phyloP scores from a whole-genome alignment of 148 eudicot species.

The Fagopyrum esculentum region DNA sequence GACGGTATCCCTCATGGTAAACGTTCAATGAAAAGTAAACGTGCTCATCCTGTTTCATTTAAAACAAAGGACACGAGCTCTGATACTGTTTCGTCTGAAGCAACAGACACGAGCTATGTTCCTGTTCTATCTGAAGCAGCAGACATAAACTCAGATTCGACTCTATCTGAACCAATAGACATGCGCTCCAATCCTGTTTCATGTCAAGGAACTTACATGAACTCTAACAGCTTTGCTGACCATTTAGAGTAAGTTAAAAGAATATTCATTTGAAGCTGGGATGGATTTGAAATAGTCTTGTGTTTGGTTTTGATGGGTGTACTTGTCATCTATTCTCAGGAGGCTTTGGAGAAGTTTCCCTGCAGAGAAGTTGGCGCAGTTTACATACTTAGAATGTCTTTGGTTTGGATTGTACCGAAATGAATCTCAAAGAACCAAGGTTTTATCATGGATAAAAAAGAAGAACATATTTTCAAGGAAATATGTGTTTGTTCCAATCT shows the following conservation, averaged over 20 bases:
- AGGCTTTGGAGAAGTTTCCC: slow-evolving; percentile 43
- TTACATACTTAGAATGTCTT: slow-evolving; percentile 41
- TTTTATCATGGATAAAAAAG: slow-evolving; percentile 40
- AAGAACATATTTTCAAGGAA: slow-evolving; percentile 56
- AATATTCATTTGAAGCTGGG: neutral
- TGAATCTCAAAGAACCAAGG: slow-evolving; percentile 24
- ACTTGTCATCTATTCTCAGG: slow-evolving; percentile 20
- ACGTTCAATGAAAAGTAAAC: slow-evolving; percentile 3
- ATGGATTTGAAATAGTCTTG: neutral
- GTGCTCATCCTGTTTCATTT: slow-evolving; percentile 2
- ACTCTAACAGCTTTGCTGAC: neutral
- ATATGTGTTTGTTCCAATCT: slow-evolving; percentile 70
- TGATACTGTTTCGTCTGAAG: neutral
- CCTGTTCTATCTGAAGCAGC: neutral
- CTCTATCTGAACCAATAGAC: neutral
- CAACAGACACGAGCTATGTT: neutral
- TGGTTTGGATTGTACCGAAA: slow-evolving; percentile 42
- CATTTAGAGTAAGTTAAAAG: slow-evolving; percentile 10
- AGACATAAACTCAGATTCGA: neutral
- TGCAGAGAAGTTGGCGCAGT: slow-evolving; percentile 30
- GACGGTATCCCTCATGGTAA: neutral
- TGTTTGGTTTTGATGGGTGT: neutral
- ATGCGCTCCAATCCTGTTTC: neutral
- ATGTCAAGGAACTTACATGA: slow-evolving; percentile 7
- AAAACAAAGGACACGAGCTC: neutral